phyloP scores from a whole-genome alignment of 1,284 basidiomycete species.

The Trichosporon inkin region DNA sequence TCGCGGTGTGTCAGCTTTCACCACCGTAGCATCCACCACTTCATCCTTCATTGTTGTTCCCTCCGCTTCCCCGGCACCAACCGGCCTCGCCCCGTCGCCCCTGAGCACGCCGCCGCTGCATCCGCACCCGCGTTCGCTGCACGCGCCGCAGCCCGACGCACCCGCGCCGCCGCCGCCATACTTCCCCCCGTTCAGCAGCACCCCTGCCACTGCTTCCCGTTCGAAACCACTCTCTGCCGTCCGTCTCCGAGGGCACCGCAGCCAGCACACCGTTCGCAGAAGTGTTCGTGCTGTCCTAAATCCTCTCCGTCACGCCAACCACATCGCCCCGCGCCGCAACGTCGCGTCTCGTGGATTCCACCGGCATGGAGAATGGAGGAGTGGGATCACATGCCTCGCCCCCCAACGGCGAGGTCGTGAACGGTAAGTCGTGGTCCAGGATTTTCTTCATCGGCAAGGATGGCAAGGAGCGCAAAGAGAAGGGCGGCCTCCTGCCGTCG shows the following conservation, averaged over 20 bases:
- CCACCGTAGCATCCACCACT: neutral
- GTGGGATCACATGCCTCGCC: constrained; percentile 7
- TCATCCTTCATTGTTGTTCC: constrained; percentile 1
- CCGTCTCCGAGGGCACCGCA: constrained; percentile 2
- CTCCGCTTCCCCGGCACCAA: neutral
- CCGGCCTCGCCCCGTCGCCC: neutral
- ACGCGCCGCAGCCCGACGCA: neutral
- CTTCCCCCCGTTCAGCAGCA: neutral
- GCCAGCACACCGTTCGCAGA: neutral
- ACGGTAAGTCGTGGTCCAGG: constrained; percentile 8
- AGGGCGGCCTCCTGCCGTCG: neutral
- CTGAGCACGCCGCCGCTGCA: neutral
- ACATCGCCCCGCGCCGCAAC: neutral
- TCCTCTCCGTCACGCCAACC: constrained; percentile 4
- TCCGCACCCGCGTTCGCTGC: neutral
- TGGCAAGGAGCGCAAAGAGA: constrained; percentile 3
- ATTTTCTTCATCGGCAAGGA: constrained; percentile 7
- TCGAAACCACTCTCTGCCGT: constrained; percentile 1
- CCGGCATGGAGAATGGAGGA: constrained; percentile 9
- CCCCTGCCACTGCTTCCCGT: neutral
- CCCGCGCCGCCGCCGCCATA: neutral
- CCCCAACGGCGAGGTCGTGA: constrained; percentile 6
- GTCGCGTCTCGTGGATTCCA: constrained; percentile 2
- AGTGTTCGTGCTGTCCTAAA: constrained; percentile 1
- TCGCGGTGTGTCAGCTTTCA: neutral